Conservation (phyloP, 768 basidiomycete species). For the Lentinus tigrinus region DNA sequence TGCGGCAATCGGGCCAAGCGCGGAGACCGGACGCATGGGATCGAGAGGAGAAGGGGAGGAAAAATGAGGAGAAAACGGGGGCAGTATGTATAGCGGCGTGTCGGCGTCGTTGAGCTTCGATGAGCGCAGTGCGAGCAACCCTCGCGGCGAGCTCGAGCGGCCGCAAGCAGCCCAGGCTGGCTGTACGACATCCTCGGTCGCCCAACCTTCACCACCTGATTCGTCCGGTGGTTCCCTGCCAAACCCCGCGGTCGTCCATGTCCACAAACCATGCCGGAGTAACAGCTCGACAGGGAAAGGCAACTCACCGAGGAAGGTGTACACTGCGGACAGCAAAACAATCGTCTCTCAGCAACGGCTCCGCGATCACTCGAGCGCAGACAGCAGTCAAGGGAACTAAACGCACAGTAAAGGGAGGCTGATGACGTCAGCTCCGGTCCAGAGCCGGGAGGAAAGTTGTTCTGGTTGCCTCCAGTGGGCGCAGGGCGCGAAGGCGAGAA, state of each 20-base stretch:
- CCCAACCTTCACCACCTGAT: background rate
- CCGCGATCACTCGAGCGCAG: slow-evolving; percentile 1
- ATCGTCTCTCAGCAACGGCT: slow-evolving; percentile 8
- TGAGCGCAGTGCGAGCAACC: background rate
- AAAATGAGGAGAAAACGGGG: background rate
- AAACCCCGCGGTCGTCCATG: background rate
- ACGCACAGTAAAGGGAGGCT: slow-evolving; percentile 22
- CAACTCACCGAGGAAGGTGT: slow-evolving; percentile 24
- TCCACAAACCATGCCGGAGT: background rate
- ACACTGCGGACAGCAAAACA: slow-evolving; percentile 19
- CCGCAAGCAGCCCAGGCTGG: background rate
- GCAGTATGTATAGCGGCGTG: slow-evolving; percentile 5
- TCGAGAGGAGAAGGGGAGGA: background rate
- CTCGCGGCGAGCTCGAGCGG: background rate
- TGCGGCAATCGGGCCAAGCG: background rate
- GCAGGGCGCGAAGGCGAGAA: background rate
- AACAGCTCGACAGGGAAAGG: background rate
- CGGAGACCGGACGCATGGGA: background rate
- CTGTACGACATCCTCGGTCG: background rate
- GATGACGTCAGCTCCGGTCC: slow-evolving; percentile 16
- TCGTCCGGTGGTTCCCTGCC: slow-evolving; percentile 6
- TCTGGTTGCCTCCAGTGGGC: background rate
- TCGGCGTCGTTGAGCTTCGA: background rate
- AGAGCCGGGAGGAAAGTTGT: background rate
- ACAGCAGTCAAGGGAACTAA: background rate